Base-by-base conservation (phyloP, 2,329 filamentous ascomycete genomes). In the Aspergillus sergii region DNA sequence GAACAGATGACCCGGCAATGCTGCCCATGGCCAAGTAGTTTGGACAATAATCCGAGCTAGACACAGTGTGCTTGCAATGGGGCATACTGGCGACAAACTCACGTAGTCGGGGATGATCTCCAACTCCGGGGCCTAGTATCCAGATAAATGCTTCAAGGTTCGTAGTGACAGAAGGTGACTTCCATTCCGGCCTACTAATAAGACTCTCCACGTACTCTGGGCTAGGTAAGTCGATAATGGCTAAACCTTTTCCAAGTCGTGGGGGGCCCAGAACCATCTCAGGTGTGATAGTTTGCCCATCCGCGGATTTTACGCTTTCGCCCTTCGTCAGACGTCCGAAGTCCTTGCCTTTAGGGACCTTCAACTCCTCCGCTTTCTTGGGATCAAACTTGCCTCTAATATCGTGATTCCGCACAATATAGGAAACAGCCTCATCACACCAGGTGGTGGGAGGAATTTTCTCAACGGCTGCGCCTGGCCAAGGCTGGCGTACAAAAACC, bases 381-480 rank as follows among this genome's bases (percentile, higher is more conserved):
- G 86, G 80, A 64, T 92, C 84, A 72, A 99, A 97, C 71, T 90
- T 94, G 58, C 95, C 95, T 59, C 95, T 87, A 59, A 90, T 85
- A 43, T 89, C 83, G 66, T 93, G 88, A 59, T 87, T 88, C 69
- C 92, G 91, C 73, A 96, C 85, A 62, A 99, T 89, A 77, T 99
- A 99, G 62, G 91, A 96, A 69, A 97, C 82, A 7, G 92, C 89
- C 54, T 89, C 88, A 32, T 82, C 81, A 0, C 87, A 87, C 6
- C 89, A 90, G 23, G 82, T 79, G 0, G 92, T 91, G 0, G 82
- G 83, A 0, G 95, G 95, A 2, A 98, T 83, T 16, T 76, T 79
- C 19, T 84, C 75, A 12, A 93, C 80, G 61, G 84, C 77, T 5
- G 90, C 87, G 19, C 87, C 91, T 12, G 92, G 92, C 93, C 93